Percentiles rank a stretch among this genome's conserved stretches.
These are phyloP conservation scores for Penicillium brevicompactum DNA, from an alignment of 2,329 filamentous ascomycete genomes.

Conservation along the genomic window DNA sequence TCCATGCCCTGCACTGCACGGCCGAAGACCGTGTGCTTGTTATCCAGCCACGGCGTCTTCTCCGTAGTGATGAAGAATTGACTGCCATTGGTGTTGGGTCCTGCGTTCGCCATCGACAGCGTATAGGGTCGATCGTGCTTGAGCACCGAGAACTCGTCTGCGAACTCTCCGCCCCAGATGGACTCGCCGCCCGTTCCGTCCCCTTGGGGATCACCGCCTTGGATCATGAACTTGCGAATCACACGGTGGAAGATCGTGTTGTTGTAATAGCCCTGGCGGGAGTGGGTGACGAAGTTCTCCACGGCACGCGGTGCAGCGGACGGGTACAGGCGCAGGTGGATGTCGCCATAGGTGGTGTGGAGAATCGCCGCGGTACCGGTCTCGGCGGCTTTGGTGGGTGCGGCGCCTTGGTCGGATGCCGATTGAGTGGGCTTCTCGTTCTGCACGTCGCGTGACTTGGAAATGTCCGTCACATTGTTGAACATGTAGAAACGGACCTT, in stretches of 20 bases:
- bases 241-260: constrained; percentile 96
- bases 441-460: constrained; percentile 86
- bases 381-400: constrained; percentile 65
- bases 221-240: constrained; percentile 98
- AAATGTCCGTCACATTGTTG: constrained; percentile 82
- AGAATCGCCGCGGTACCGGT: constrained; percentile 79
- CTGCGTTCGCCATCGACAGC: constrained; percentile 96
- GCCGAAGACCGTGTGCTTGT: constrained; percentile 95
- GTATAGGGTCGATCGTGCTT: constrained; percentile 97
- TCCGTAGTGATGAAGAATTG: constrained; percentile 99
- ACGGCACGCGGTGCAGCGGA: constrained; percentile 91
- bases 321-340: constrained; percentile 89
- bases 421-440: constrained; percentile 84
- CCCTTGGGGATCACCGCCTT: constrained; percentile 77
- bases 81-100: constrained; percentile 90
- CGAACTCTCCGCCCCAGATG: constrained; percentile 91
- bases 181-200: constrained; percentile 89
- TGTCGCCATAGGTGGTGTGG: constrained; percentile 92
- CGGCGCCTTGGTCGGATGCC: constrained; percentile 48
- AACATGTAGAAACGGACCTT: constrained; percentile 98
- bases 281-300: constrained; percentile 95
- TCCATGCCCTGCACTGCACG: constrained; percentile 87
- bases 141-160: constrained; percentile 88
- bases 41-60: constrained; percentile 94
- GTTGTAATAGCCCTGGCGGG: constrained; percentile 92